Conservation (phyloP, 345 rosid species). For the Brassica carinata region DNA sequence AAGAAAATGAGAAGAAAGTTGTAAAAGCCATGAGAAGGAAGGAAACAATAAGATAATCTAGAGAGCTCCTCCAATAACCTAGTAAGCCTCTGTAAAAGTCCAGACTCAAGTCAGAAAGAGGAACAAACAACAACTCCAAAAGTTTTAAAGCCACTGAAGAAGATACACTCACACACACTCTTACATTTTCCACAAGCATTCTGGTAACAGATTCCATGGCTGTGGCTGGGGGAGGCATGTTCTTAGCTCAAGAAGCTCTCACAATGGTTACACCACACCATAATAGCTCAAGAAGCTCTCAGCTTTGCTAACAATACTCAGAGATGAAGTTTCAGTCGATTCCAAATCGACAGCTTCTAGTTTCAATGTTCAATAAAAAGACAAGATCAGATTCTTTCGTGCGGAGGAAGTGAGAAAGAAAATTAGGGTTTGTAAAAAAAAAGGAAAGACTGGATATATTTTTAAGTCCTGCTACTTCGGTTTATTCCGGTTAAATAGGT, state of each 20-base stretch:
- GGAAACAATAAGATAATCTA: slow-evolving; percentile 22
- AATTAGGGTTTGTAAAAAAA: neutral
- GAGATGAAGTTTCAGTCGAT: neutral
- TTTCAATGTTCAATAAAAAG: neutral
- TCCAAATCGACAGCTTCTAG: neutral
- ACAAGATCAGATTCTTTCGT: neutral
- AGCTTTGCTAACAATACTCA: neutral
- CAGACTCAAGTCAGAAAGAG: neutral
- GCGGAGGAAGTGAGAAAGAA: neutral
- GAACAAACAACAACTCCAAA: neutral
- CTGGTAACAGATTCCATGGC: too few species aligned
- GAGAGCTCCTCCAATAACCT: slow-evolving; percentile 63
- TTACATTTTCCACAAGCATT: too few species aligned
- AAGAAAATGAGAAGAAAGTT: slow-evolving; percentile 7
- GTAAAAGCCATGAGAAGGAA: neutral
- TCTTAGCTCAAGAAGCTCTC: neutral
- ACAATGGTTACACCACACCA: neutral
- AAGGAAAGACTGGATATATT: neutral
- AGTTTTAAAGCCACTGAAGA: too few species aligned
- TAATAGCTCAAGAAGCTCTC: neutral
- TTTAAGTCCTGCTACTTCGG: neutral
- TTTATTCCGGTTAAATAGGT: neutral
- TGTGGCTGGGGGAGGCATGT: too few species aligned
- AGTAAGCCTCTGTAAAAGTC: slow-evolving; percentile 60
- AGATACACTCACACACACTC: neutral